These are phyloP conservation scores for Candida khao-thaluensis DNA, from an alignment of 805 yeast species.

Conservation along the genomic window DNA sequence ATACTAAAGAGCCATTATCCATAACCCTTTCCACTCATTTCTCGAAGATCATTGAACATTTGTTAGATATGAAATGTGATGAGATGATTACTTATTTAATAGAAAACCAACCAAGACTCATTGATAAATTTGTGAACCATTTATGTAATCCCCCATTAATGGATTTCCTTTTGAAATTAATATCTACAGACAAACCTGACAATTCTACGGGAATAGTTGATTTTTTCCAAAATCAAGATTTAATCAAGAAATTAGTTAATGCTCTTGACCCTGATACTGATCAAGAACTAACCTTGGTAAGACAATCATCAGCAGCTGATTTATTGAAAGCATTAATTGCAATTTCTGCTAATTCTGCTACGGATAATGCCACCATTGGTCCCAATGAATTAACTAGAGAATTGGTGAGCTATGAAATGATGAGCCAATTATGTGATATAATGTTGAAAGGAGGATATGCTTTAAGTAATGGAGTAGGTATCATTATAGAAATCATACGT, in stretches of 20 bases:
- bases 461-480: slow-evolving; percentile 49
- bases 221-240: slow-evolving; percentile 39
- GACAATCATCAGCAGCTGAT: slow-evolving; percentile 45
- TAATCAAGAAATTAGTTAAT: slow-evolving; percentile 34
- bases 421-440: slow-evolving; percentile 34
- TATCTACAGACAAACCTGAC: slow-evolving; percentile 47
- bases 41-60: slow-evolving; percentile 81
- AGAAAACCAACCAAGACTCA: slow-evolving; percentile 42
- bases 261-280: slow-evolving; percentile 28
- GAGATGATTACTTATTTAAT: slow-evolving; percentile 46
- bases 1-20: slow-evolving; percentile 62
- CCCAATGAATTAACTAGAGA: slow-evolving; percentile 48
- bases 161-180: slow-evolving; percentile 44
- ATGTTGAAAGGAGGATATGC: slow-evolving; percentile 49
- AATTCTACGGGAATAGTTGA: slow-evolving; percentile 47
- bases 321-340: slow-evolving; percentile 46
- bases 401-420: slow-evolving; percentile 37
- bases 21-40: slow-evolving; percentile 82
- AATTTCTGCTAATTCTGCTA: slow-evolving; percentile 45
- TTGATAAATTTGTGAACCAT: slow-evolving; percentile 43
- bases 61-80: slow-evolving; percentile 48
- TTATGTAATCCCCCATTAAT: slow-evolving; percentile 46
- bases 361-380: slow-evolving; percentile 46
- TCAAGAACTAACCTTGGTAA: slow-evolving; percentile 21
- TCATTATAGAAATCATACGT: slow-evolving; percentile 45